Base-by-base conservation (phyloP, 73 alveolate species). In the Paramecium caudatum region DNA sequence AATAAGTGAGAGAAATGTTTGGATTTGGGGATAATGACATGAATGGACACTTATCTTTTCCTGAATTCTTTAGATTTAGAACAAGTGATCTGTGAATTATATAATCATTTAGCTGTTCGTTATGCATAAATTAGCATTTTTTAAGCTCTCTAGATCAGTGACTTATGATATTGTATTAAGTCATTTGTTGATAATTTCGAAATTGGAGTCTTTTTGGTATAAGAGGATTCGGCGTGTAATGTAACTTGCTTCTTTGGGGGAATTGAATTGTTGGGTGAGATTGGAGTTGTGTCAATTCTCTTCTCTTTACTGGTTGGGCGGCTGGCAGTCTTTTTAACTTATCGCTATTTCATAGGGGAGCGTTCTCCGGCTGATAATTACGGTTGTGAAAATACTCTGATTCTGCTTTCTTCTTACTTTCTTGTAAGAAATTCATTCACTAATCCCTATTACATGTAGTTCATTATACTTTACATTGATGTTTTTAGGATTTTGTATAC, bases 51-150 rank as follows among this genome's bases (percentile, higher is more conserved):
- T 23, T 19, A 1, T 8, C 21, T 21, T 17, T 17, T 3, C 46
- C 23, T 5, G 8, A 10, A 19, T 23, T 17, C 19, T 23, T 50
- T 5, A 50, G 12, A 50, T 55, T 55, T 10, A 55, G 80, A 8
- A 55, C 43, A 1, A 55, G 45, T 1, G 80, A 55, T 55, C 30
- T 55, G 30, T 55, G 46, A 55, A 25, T 55, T 23, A 9, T 55
- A 27, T 55, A 3, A 27, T 55, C 80, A 55, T 55, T 55, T 55
- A 27, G 80, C 30, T 55, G 80, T 27, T 55, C 80, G 80, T 55
- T 55, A 55, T 55, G 80, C 80, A 55, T 55, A 55, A 55, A 21
- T 37, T 55, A 55, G 16, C 80, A 55, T 55, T 55, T 55, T 55
- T 55, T 55, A 55, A 55, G 80, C 80, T 23, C 45, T 55, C 30